Evolutionary conservation across 495 filamentous ascomycete species (phyloP).

Genomic region (Hyaloscypha variabilis): DNA sequence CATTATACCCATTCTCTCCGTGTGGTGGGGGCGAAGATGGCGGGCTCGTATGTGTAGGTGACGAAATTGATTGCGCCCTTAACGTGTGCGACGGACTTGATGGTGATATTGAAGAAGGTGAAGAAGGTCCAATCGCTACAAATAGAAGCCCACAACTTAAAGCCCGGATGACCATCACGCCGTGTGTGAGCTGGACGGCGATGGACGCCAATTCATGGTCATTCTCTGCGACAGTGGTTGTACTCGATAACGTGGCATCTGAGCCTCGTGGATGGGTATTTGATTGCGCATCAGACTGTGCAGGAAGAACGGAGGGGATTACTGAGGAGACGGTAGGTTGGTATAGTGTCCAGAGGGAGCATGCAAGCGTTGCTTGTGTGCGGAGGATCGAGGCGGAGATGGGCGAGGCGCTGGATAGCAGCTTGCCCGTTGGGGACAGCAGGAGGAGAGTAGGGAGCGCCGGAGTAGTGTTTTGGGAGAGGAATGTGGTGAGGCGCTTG

Average conservation of each 20-base stretch:
- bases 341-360: conserved; percentile 34
- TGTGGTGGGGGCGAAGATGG: conserved; percentile 22
- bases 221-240: conserved; percentile 15
- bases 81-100: conserved; percentile 5
- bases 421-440: conserved; percentile 32
- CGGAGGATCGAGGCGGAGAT: conserved; percentile 32
- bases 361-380: conserved; percentile 34
- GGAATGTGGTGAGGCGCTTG: conserved; percentile 32
- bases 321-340: conserved; percentile 18
- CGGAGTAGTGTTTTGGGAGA: conserved; percentile 29
- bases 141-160: conserved; percentile 54
- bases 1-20: neutral
- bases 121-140: conserved; percentile 50
- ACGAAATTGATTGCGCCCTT: neutral
- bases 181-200: conserved; percentile 49
- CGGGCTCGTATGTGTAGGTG: conserved; percentile 15
- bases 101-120: conserved; percentile 26
- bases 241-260: conserved; percentile 14
- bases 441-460: conserved; percentile 32
- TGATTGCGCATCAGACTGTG: neutral
- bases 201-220: conserved; percentile 33
- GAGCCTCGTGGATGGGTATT: conserved; percentile 11
- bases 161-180: conserved; percentile 48
- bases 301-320: conserved; percentile 15
- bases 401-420: conserved; percentile 32